Conservation (phyloP, 176 grass and related monocot genomes). For the Saccharum spontaneum region DNA sequence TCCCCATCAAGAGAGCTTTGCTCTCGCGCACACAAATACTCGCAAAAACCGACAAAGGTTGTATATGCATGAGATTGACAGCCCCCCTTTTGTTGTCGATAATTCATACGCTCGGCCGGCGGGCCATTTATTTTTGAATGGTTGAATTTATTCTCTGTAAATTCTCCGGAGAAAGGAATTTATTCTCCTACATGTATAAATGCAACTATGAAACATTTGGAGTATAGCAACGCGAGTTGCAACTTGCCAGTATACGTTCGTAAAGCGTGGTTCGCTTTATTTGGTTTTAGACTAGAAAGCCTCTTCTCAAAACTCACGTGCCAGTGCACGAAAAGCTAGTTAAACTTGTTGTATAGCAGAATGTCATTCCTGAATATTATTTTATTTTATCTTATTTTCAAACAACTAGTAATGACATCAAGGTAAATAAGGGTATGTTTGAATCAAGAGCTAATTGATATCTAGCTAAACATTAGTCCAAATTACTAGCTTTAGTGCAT, state of each 20-base stretch:
- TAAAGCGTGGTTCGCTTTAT: neutral
- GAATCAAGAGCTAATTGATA: too few species aligned
- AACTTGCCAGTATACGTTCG: neutral
- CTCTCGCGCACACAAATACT: neutral
- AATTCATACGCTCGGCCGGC: neutral
- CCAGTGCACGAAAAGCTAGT: neutral
- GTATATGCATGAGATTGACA: neutral
- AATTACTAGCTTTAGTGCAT: too few species aligned
- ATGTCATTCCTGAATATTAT: neutral
- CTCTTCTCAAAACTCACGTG: neutral
- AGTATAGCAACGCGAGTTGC: neutral
- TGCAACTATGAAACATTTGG: neutral
- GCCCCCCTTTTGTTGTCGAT: neutral
- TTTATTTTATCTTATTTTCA: neutral
- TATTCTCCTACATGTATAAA: neutral
- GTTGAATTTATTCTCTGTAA: neutral
- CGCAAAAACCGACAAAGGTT: neutral
- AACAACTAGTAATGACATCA: neutral
- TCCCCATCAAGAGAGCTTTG: conserved; percentile 24
- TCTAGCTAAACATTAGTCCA: too few species aligned
- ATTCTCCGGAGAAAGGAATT: neutral
- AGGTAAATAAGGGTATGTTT: neutral
- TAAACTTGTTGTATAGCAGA: neutral
- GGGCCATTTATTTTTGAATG: conserved; percentile 18
- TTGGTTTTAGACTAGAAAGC: neutral